Evolutionary conservation across 305 asterid genomes (phyloP), one percentile per base, ranked within the genome.

Genomic region (Fraxinus greggii): DNA sequence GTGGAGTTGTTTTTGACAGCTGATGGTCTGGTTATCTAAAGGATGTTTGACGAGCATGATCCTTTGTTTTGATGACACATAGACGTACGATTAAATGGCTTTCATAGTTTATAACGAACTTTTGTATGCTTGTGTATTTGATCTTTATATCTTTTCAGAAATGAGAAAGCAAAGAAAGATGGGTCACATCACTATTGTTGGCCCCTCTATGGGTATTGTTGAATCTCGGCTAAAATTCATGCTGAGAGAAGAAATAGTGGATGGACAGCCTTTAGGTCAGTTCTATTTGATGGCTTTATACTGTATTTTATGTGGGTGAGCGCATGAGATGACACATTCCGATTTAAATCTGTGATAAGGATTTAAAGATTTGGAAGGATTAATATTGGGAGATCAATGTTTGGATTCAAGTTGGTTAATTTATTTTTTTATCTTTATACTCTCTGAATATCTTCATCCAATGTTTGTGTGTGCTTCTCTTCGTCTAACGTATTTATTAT

Each of bases 161-260:
- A 95, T 95, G 90, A 90, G 97, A 82, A 95, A 90, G 86, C 98
- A 94, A 86, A 92, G 99, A 82, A 95, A 95, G 92, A 94, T 95
- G 99, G 99, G 97, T 78, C 98, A 95, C 84, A 89, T 95, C 78
- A 94, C 99, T 13, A 79, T 95, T 42, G 92, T 91, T 82, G 98
- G 99, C 83, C 91, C 95, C 80, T 91, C 95, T 78, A 86, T 92
- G 93, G 95, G 93, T 32, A 84, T 92, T 86, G 87, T 93, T 85
- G 97, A 94, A 88, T 89, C 95, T 38, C 89, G 90, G 42, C 87
- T 94, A 80, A 86, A 85, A 81, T 79, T 89, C 83, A 83, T 94
- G 88, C 84, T 95, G 84, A 40, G 81, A 29, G 94, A 91, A 90
- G 92, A 88, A 40, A 78, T 26, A 5, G 59, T 79, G 63, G 93